Base-by-base conservation (phyloP, 768 basidiomycete species). In the Rhodosporidiobolus sp. region DNA sequence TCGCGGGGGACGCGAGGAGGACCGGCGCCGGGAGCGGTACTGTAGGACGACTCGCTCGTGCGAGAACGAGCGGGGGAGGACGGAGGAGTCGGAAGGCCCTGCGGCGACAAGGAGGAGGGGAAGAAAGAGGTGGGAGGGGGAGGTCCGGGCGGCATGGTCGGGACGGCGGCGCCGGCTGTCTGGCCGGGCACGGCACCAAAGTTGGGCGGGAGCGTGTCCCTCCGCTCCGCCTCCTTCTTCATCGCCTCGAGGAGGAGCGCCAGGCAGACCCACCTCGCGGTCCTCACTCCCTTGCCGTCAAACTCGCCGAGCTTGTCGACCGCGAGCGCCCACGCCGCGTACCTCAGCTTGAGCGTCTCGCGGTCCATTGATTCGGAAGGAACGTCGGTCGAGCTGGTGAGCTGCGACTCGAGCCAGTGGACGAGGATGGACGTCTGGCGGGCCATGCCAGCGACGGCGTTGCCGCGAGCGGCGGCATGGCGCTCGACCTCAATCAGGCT, bases 201-300 rank as follows among this genome's bases (percentile, higher is more conserved):
- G n/a, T 30, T 43, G 9, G 19, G 20, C 43, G 16, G 54, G 7
- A 34, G 16, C 20, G 14, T 4, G 35, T 65, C 53, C 24, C 43
- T 11, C 1, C 38, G 30, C 56, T 58, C 28, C 43, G 35, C 50
- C 46, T 32, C 49, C 43, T 12, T 8, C 32, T 12, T 11, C 34
- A 70, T 9, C 32, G 43, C 0, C 11, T 62, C 64, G 53, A 74
- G 43, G 16, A 69, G 50, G 28, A 74, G 32, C 17, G 67, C 48
- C 7, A 66, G 49, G 28, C 17, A 48, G 28, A 67, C 24, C 69
- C 69, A 70, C 22, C 69, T 32, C 26, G 59, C 53, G 16, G 58
- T 38, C 49, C 58, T 53, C 50, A 22, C 32, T 10, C 69, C 69
- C 26, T 24, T 61, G 0, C n/a, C 43, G 30, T 16, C 38, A 7